phyloP scores from a whole-genome alignment of 208 protist species.

The Perkinsela sp. region DNA sequence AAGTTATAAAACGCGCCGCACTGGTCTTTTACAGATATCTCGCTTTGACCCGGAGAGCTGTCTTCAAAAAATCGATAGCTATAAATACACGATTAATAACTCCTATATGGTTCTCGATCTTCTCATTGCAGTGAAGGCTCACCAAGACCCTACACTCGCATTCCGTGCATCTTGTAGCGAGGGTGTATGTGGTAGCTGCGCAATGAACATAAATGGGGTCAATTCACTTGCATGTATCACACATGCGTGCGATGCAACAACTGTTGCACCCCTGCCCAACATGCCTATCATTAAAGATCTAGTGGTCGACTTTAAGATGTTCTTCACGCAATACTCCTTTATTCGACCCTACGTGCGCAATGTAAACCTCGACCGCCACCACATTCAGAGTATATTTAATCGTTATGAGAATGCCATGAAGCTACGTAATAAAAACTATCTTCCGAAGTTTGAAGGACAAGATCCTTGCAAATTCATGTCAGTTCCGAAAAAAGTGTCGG shows the following conservation, averaged over 20 bases:
- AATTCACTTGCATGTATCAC: conserved; percentile 68
- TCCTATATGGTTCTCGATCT: conserved; percentile 70
- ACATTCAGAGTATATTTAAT: conserved; percentile 32
- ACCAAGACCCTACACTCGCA: conserved; percentile 58
- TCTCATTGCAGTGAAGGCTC: conserved; percentile 56
- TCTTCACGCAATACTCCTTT: conserved; percentile 63
- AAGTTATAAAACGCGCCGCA: conserved; percentile 5
- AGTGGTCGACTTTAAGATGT: conserved; percentile 57
- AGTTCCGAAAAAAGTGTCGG: not conserved
- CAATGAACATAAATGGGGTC: conserved; percentile 75
- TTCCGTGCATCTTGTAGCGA: conserved; percentile 67
- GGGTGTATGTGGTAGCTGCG: conserved; percentile 67
- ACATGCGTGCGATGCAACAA: conserved; percentile 42
- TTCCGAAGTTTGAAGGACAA: not conserved
- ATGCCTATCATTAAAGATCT: conserved; percentile 68
- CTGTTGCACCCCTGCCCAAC: conserved; percentile 48
- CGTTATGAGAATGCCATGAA: conserved; percentile 17
- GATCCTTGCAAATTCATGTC: not conserved
- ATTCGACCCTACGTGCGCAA: conserved; percentile 62
- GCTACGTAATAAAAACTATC: not conserved
- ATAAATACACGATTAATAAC: conserved; percentile 60
- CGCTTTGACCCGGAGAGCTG: conserved; percentile 57
- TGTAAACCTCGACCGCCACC: conserved; percentile 35
- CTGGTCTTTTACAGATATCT: conserved; percentile 42
- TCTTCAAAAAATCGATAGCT: conserved; percentile 45